Base-by-base conservation (phyloP, 106 monocot species). In the Dendrobium nobile region DNA sequence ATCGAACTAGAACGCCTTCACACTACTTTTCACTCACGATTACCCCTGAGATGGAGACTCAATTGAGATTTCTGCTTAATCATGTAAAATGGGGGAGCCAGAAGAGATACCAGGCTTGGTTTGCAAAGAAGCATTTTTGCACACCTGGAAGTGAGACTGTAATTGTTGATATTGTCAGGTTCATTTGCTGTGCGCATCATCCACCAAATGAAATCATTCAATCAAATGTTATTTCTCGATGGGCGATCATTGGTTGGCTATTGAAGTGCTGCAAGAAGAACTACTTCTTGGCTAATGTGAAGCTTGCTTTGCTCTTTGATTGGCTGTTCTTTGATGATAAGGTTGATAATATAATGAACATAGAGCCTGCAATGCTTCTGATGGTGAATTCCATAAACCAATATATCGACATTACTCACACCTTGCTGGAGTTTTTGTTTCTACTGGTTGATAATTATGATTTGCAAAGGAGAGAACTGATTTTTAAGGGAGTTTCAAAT, bases 221-320 rank as follows among this genome's bases (percentile, higher is more conserved):
- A 33, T 86, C 88, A 0, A 82, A 84, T 83, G 87, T 94, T 59
- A 79, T 92, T 47, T 79, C 92, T 2, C 87, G 97, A 80, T 98
- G 97, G 94, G 92, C 92, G 18, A 67, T 98, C 15, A 78, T 98
- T 4, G 94, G 97, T 20, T 98, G 97, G 97, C 92, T 98, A 78
- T 70, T 97, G 9, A 92, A 80, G 61, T 87, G 87, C 78, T 91
- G 88, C 73, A 86, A 77, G 73, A 90, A 77, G 79, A 86, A 87
- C 55, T 88, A 93, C 78, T 73, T 90, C 4, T 84, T 80, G 77
- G 93, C 95, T 0, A 95, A 91, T 84, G 91, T 84, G 33, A 95
- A 99, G 86, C 87, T 99, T 43, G 91, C 91, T 16, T 72, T 99
- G 87, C 95, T 99, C 65, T 99, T 92, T 77, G 97, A 98, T 79